Evolutionary conservation across 495 filamentous ascomycete genomes (phyloP).

Genomic region (Penicillium bovifimosum): DNA sequence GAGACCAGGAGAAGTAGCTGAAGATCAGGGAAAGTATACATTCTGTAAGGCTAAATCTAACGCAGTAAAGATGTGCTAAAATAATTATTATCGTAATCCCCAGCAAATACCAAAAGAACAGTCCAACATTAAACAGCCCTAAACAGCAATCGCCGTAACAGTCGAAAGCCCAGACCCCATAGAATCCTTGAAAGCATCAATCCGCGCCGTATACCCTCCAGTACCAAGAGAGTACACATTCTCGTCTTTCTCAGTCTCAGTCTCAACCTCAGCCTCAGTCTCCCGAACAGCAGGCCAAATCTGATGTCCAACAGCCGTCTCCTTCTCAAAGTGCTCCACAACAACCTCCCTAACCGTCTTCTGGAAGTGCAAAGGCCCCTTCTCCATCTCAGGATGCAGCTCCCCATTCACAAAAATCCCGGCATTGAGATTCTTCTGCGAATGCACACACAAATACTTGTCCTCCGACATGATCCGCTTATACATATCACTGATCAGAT

Average conservation of each 20-base stretch:
- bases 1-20: not conserved
- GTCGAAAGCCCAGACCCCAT: not conserved
- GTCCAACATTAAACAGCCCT: not conserved
- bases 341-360: slow-evolving; percentile 37
- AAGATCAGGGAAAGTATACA: not conserved
- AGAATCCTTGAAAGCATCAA: not conserved
- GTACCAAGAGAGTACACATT: slow-evolving; percentile 8
- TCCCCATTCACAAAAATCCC: slow-evolving; percentile 46
- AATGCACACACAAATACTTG: slow-evolving; percentile 40
- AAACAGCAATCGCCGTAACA: not conserved
- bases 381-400: slow-evolving; percentile 43
- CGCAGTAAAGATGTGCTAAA: not conserved
- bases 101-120: not conserved
- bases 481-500: slow-evolving; percentile 39
- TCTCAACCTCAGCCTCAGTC: not conserved
- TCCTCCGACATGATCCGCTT: slow-evolving; percentile 45
- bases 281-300: slow-evolving; percentile 30
- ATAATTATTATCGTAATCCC: not conserved
- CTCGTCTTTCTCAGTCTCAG: slow-evolving; percentile 1
- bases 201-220: not conserved
- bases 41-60: not conserved
- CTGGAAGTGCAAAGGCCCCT: slow-evolving; percentile 45
- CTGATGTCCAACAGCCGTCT: slow-evolving; percentile 30
- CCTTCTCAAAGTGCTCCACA: slow-evolving; percentile 29
- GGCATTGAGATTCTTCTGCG: slow-evolving; percentile 45